A percentile compares a stretch with the other conserved stretches of the same genome.
Evolutionary conservation across 1,284 basidiomycete species (phyloP).

Genomic region (Naganishia sp.): DNA sequence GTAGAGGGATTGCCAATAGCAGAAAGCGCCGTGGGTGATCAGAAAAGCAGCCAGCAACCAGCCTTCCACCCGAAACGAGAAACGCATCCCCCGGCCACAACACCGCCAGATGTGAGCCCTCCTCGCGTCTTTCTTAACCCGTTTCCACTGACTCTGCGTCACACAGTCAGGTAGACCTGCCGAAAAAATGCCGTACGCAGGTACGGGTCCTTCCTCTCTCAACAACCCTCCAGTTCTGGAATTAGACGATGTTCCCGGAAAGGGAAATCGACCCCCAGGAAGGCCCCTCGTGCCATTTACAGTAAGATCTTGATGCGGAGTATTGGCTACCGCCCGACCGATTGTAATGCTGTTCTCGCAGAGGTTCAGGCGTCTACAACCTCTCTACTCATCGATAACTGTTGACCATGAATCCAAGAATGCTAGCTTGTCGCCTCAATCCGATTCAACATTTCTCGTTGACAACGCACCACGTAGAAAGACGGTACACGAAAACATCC

Average conservation of each 20-base stretch:
- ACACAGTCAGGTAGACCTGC: slow-evolving; percentile 13
- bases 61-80: no score
- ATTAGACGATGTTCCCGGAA: not conserved
- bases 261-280: not conserved
- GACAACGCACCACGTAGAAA: no score
- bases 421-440: not conserved
- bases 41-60: no score
- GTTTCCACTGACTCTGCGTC: not conserved
- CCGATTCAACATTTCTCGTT: no score
- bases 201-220: not conserved
- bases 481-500: no score
- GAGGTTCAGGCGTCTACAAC: slow-evolving; percentile 20
- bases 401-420: no score
- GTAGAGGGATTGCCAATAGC: no score
- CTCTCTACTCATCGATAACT: not conserved
- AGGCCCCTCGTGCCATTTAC: slow-evolving; percentile 11
- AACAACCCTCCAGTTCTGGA: not conserved
- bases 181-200: not conserved
- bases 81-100: no score
- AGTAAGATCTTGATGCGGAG: not conserved
- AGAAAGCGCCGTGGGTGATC: no score
- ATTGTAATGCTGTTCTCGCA: not conserved
- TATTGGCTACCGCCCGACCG: no score
- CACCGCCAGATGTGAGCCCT: not conserved
- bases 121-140: no score